Percentiles rank a stretch among this genome's conserved stretches.
Conservation (phyloP, 2,329 filamentous ascomycete genomes). For the Xylaria sp. region DNA sequence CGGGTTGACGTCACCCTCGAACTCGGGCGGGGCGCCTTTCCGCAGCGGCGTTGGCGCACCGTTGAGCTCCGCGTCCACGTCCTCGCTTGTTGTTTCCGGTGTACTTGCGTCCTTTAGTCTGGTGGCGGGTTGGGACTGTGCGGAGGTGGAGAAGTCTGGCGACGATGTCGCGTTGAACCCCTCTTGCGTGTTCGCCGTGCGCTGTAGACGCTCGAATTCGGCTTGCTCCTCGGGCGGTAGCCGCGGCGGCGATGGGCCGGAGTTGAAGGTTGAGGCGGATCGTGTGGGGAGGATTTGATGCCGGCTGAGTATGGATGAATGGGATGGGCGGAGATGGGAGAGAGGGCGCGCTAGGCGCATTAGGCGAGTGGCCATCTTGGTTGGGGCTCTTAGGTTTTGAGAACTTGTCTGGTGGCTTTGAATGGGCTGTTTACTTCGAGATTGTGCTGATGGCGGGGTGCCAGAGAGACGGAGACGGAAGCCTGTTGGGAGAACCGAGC, state of each 20-base stretch:
- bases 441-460: background rate
- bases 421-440: background rate
- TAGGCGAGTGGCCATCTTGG: constrained; percentile 27
- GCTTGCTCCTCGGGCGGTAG: constrained; percentile 70
- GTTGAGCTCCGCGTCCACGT: no score
- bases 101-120: background rate
- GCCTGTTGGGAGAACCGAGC: no score
- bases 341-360: constrained; percentile 16
- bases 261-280: constrained; percentile 50
- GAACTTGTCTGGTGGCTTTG: background rate
- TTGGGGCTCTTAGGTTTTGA: background rate
- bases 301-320: constrained; percentile 28
- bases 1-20: constrained; percentile 89
- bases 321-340: constrained; percentile 41
- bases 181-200: constrained; percentile 52
- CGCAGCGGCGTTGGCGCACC: constrained; percentile 45
- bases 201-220: constrained; percentile 75
- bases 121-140: constrained; percentile 8
- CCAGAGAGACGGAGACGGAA: no score
- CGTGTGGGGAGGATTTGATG: background rate
- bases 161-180: constrained; percentile 41
- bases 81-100: background rate
- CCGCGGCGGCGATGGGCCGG: constrained; percentile 76
- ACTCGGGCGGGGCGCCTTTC: constrained; percentile 81
- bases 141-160: constrained; percentile 27